Conservation (phyloP, 768 basidiomycete genomes). For the Mycena floridula region DNA sequence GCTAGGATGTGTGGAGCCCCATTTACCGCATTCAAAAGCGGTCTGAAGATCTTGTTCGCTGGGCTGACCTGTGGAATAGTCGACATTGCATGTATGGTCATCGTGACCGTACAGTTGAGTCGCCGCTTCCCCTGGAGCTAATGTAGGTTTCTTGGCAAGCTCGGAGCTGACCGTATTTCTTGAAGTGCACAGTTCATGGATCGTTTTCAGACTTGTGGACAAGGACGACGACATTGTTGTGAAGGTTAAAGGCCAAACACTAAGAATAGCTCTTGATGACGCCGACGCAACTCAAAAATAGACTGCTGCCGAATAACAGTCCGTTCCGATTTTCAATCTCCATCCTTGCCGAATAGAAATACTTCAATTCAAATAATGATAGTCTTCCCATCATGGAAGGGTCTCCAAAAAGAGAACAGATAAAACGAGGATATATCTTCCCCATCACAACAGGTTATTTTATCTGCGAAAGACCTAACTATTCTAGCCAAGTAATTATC, state of each 20-base stretch:
- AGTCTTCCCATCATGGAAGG: too few species aligned
- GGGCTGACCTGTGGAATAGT: background rate
- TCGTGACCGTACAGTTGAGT: slow-evolving; percentile 30
- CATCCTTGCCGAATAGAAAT: too few species aligned
- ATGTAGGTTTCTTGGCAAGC: slow-evolving; percentile 29
- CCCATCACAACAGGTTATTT: too few species aligned
- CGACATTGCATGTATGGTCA: background rate
- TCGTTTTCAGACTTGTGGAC: slow-evolving; percentile 14
- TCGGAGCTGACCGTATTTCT: slow-evolving; percentile 34
- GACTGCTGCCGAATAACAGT: too few species aligned
- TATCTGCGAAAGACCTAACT: too few species aligned
- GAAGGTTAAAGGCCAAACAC: background rate
- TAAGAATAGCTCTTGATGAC: background rate
- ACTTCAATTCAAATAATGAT: too few species aligned
- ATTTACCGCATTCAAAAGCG: slow-evolving; percentile 44
- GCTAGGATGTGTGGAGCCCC: slow-evolving; percentile 41
- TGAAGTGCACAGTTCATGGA: slow-evolving; percentile 24
- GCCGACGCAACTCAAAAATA: too few species aligned
- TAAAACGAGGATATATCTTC: too few species aligned
- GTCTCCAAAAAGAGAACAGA: too few species aligned
- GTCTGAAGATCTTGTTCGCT: slow-evolving; percentile 30
- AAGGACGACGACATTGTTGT: background rate
- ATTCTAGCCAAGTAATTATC: too few species aligned
- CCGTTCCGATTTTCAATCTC: too few species aligned
- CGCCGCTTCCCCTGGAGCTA: slow-evolving; percentile 30